Evolutionary conservation across 768 basidiomycete species (phyloP), one percentile per base, ranked within the genome.

Genomic region (Hirschioporus abietinus): DNA sequence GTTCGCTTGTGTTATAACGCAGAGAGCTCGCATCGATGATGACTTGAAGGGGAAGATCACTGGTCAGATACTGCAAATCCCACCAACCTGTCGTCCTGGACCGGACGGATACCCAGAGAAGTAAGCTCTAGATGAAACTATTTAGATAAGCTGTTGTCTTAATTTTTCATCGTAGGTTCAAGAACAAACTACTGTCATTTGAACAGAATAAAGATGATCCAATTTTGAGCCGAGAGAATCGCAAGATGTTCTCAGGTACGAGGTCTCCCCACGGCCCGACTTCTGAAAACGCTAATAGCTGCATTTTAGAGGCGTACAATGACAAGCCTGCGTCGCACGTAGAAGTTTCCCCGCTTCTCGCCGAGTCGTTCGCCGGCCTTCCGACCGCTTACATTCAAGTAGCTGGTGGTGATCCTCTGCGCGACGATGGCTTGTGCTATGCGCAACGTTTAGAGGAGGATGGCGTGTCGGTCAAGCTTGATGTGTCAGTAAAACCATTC

Each of bases 1-100:
- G 7, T 42, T 72, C n/a, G 67, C 74, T 20, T 71, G 73, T 1
- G 68, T 63, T 6, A 25, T 75, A 7, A 68, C 71, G 1, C 71
- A 70, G 57, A 69, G 68, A 42, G 72, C 71, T 10, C 70, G 69
- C 12, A 70, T 71, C 26, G 73, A 76, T 35, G 66, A 69, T 1
- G 65, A 67, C 65, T 73, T 76, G 63, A 17, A 30, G 3, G 58
- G 58, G 15, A 68, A 60, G 20, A 24, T 74, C 20, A 74, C 76
- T 1, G 75, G 74, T 5, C 72, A 72, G 23, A 30, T 70, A 7
- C 70, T 77, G 0, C 61, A 65, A 27, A 36, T 70, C 58, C 76
- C 76, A 10, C 25, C 59, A 17, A 57, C 72, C 20, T 52, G 42
- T 15, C 42, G 15, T 20, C 12, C 70, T 15, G 67, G 72, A 42